Evolutionary conservation across 2,329 filamentous ascomycete species (phyloP), one percentile per base, ranked within the genome.

Genomic region (Penicillium oxalicum): DNA sequence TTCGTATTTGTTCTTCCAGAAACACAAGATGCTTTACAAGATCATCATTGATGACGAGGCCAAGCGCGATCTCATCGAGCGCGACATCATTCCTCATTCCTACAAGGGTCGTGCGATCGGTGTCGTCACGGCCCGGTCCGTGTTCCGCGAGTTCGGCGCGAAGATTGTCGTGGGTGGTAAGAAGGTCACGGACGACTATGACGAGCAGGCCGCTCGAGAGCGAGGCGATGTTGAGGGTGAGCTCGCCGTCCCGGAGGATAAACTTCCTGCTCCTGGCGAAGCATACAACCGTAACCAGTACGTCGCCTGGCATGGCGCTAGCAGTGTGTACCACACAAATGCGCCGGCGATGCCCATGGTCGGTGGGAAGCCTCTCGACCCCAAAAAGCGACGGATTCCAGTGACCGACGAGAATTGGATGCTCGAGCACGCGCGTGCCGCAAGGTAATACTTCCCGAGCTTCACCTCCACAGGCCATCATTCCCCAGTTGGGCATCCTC

Each of bases 261-360:
- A 78, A 51, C 79, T 91, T 37, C 80, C 90, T 26, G 79, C 80
- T 7, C 75, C 78, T n/a, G 87, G 86, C 35, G 86, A 94, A 65
- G 78, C 84, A n/a, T 98, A 98, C 77, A 96, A 98, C 76, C 90
- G 91, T 73, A 98, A 98, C 65, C 91, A 96, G 68, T 98, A 96
- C 64, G 93, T 98, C 27, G 93, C 93, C 27, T 98, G 93, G 93
- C 91, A 95, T 67, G 93, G 93, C 43, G 93, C 93, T 41, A 97
- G 91, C 67, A 85, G 88, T 35, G 93, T 98, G 25, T 98, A 98
- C 67, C 90, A 97, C 66, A 89, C 87, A 9, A 84, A 83, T 48
- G 81, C 79, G 1, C 88, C 89, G 1, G 83, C 85, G 24, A 82
- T 88, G n/a, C 88, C 89, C 2, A 75, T 85, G 49, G 83, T 82